These are phyloP conservation scores for Schizonepeta tenuifolia DNA, from an alignment of 257 asterid species.

Conservation along the genomic window DNA sequence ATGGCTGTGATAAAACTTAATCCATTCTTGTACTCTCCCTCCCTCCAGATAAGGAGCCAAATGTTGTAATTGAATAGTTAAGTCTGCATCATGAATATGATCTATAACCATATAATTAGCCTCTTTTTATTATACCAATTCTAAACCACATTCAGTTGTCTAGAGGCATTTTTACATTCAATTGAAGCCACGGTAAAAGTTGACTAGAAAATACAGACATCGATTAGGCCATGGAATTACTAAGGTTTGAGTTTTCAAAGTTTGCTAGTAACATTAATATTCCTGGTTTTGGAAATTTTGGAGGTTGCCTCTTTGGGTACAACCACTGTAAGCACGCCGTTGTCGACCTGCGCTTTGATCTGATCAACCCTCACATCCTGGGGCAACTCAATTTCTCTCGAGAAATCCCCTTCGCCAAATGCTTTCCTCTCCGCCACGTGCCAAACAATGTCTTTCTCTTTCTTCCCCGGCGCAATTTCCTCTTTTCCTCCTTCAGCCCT, in stretches of 20 bases:
- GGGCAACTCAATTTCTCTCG: conserved; percentile 71
- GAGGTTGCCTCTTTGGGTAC: conserved; percentile 75
- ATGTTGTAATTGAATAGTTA: too few species aligned
- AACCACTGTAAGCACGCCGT: conserved; percentile 79
- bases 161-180: too few species aligned
- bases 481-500: conserved; percentile 60
- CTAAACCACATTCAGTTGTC: not conserved
- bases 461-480: conserved; percentile 37
- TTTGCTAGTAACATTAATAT: conserved; percentile 63
- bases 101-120: too few species aligned
- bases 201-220: not conserved
- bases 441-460: conserved; percentile 66
- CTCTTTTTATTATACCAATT: too few species aligned
- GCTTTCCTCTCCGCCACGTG: conserved; percentile 82
- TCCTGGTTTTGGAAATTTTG: conserved; percentile 62
- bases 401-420: conserved; percentile 47
- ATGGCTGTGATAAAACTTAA: too few species aligned
- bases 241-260: conserved; percentile 33
- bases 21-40: too few species aligned
- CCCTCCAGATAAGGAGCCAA: too few species aligned
- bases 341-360: conserved; percentile 73
- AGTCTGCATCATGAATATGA: too few species aligned
- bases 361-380: conserved; percentile 76
- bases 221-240: not conserved
- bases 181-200: not conserved